phyloP scores from a whole-genome alignment of 345 rosid species.

The Citrus medica region DNA sequence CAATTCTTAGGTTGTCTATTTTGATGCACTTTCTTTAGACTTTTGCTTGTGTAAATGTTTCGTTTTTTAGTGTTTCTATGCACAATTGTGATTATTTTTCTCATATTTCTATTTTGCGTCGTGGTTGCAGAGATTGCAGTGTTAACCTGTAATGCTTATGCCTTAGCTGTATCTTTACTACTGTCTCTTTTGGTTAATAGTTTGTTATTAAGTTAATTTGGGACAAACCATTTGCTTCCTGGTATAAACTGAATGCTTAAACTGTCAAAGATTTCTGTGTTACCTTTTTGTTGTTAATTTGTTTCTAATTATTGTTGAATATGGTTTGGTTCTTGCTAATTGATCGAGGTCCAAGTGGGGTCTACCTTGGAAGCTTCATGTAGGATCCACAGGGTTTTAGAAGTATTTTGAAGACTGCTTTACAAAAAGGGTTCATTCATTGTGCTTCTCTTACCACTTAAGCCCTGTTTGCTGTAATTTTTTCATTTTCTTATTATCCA shows the following conservation, averaged over 20 bases:
- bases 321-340: neutral
- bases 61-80: neutral
- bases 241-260: neutral
- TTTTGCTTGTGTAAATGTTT: neutral
- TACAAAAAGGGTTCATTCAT: neutral
- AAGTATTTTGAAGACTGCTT: neutral
- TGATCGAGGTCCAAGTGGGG: neutral
- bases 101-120: neutral
- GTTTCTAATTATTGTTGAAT: neutral
- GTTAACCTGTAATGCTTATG: neutral
- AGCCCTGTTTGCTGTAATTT: neutral
- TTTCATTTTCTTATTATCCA: neutral
- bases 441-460: neutral
- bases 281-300: neutral
- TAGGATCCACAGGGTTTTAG: neutral
- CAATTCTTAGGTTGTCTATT: constrained; percentile 18
- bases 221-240: neutral
- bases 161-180: neutral
- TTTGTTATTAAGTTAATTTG: neutral
- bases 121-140: neutral
- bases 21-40: neutral
- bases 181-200: neutral
- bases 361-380: neutral
- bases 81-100: neutral
- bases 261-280: neutral